Evolutionary conservation across 2,329 filamentous ascomycete species (phyloP), one percentile per base, ranked within the genome.

Genomic region (Talaromyces atroroseus): DNA sequence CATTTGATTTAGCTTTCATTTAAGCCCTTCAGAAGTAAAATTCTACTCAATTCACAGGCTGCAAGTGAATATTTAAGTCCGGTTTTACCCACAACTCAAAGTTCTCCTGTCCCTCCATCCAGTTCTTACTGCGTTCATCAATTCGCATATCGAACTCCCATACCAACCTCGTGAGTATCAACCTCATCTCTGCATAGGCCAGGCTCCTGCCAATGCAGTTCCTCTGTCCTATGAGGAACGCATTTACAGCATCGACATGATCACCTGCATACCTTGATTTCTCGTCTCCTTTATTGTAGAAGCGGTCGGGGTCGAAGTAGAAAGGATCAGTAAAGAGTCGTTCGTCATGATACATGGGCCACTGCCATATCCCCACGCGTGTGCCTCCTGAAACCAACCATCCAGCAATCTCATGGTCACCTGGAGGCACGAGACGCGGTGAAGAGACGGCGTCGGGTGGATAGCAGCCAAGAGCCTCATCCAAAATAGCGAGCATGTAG

Each of bases 401-500:
- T 20, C 42, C 49, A 24, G 45, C 54, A 20, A 54, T 50, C 24
- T 48, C 44, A 20, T 36, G 49, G 18, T 51, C 51, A 7, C 40
- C 23, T 2, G 44, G 20, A 12, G 49, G 46, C 5, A 49, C 46
- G 20, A 38, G 23, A 8, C 52, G 52, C 20, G 52, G 52, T 21
- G 49, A 38, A 23, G 32, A 34, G 12, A 49, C 34, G 5, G 34
- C 45, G 2, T 66, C 58, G 1, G 70, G 68, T 8, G 76, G 73
- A 52, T 74, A 77, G 7, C 75, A 58, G 10, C 78, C 66, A 23
- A 80, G 63, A 1, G 66, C 63, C 61, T 80, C 77, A 2, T 77
- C 64, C 2, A 79, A 59, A 21, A 68, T 67, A 3, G 76, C 77
- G 5, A 68, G 60, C 62, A 78, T 66, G 52, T 78, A 79, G 0